phyloP scores from a whole-genome alignment of 176 grass and related monocot genomes.

The Oryza meridionalis region DNA sequence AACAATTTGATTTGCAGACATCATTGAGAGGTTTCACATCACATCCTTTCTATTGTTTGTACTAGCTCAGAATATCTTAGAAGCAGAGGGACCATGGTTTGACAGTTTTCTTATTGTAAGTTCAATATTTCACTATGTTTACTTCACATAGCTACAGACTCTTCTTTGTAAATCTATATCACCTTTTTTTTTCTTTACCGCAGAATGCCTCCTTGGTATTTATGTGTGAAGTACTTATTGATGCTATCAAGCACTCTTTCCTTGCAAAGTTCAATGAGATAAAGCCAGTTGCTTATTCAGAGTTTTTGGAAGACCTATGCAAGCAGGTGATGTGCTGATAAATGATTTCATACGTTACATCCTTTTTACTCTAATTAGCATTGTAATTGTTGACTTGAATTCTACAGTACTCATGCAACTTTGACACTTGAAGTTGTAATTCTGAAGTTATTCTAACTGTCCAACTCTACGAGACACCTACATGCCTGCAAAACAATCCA shows the following conservation, averaged over 20 bases:
- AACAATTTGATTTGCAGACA: conserved; percentile 61
- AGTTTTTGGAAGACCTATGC: conserved; percentile 98
- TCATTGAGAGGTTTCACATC: conserved; percentile 96
- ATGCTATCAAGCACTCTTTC: conserved; percentile 97
- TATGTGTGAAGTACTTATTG: conserved; percentile 92
- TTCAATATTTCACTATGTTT: conserved; percentile 7
- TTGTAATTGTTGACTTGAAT: neutral
- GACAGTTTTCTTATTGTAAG: conserved; percentile 85
- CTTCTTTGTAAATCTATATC: neutral
- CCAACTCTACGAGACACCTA: neutral
- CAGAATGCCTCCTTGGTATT: conserved; percentile 88
- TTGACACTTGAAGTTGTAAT: conserved; percentile 5
- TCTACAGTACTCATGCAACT: neutral
- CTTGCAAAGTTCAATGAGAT: conserved; percentile 99
- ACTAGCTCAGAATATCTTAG: conserved; percentile 97
- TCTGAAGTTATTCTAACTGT: neutral
- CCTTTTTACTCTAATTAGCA: neutral
- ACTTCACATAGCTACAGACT: neutral
- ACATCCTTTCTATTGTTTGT: conserved; percentile 91
- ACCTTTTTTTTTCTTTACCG: conserved; percentile 37
- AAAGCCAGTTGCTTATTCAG: conserved; percentile 90
- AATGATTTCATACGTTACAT: conserved; percentile 1
- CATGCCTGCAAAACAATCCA: conserved; percentile 2
- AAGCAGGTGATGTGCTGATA: conserved; percentile 68
- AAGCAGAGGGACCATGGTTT: conserved; percentile 96